Evolutionary conservation across 2,329 filamentous ascomycete genomes (phyloP).

Genomic region (Fusarium veterinarium): DNA sequence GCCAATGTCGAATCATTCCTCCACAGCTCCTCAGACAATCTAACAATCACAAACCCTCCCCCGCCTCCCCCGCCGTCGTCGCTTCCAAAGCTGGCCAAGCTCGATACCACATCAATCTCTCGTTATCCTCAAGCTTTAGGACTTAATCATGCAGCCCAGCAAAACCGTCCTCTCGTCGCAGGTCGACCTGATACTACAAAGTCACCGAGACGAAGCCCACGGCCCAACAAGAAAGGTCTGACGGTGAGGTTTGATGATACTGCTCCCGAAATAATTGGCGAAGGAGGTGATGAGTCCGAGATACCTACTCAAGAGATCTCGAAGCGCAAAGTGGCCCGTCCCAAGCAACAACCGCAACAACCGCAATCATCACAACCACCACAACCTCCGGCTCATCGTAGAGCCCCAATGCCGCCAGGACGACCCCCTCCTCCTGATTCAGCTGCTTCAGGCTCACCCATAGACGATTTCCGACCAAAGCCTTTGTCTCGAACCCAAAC

Average conservation of each 20-base stretch:
- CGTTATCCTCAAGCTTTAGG: constrained; percentile 67
- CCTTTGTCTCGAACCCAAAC: constrained; percentile 53
- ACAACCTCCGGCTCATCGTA: constrained; percentile 45
- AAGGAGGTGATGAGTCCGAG: constrained; percentile 89
- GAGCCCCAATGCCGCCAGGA: constrained; percentile 19
- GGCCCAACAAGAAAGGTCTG: constrained; percentile 72
- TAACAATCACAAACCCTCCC: constrained; percentile 64
- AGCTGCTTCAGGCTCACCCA: constrained; percentile 8
- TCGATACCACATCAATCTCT: constrained; percentile 66
- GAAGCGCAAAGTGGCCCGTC: constrained; percentile 60
- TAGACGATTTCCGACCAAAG: constrained; percentile 64
- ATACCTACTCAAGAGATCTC: constrained; percentile 78
- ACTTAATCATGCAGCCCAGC: constrained; percentile 57
- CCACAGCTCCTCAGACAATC: constrained; percentile 64
- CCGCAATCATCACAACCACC: constrained; percentile 22
- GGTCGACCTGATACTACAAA: constrained; percentile 56
- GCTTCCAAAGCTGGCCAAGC: constrained; percentile 63
- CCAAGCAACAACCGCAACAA: constrained; percentile 19
- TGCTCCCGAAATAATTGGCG: constrained; percentile 84
- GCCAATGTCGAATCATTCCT: constrained; percentile 70
- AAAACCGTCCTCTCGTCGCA: constrained; percentile 56
- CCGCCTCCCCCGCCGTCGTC: constrained; percentile 56
- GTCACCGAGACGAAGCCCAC: constrained; percentile 58
- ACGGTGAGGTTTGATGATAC: constrained; percentile 79
- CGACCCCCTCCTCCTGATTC: constrained; percentile 28